phyloP scores from a whole-genome alignment of 306 rosid species.

The Vicia sativa region DNA sequence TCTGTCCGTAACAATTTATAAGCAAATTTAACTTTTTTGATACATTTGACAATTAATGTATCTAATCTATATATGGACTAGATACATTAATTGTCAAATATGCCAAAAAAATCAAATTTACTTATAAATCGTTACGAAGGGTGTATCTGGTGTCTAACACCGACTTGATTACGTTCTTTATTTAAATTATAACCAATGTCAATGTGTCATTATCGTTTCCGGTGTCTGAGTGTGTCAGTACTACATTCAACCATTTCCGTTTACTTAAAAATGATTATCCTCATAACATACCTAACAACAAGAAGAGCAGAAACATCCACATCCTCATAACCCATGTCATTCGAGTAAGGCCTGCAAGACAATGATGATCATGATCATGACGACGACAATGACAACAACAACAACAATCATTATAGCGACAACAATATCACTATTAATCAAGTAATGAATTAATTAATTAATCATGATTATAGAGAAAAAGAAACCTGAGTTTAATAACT shows the following conservation, averaged over 20 bases:
- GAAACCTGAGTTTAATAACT: slow-evolving; percentile 69
- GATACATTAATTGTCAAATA: no score
- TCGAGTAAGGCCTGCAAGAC: slow-evolving; percentile 72
- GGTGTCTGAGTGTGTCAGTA: no score
- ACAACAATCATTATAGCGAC: no score
- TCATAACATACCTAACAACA: slow-evolving; percentile 61
- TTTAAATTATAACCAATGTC: no score
- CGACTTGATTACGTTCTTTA: not conserved
- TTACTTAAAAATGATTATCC: not conserved
- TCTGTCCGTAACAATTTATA: no score
- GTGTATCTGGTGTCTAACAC: not conserved
- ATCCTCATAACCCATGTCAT: slow-evolving; percentile 93
- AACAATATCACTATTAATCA: not conserved
- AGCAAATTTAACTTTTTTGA: no score
- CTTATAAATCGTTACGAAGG: no score
- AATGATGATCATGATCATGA: not conserved
- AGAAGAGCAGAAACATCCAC: slow-evolving; percentile 73
- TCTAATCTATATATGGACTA: no score
- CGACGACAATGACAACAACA: no score
- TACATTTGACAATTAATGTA: no score
- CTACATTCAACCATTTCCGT: not conserved
- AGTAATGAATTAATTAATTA: not conserved
- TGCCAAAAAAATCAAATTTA: no score
- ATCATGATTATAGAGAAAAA: not conserved
- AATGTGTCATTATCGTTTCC: no score